Base-by-base conservation (phyloP, 23 red algal genomes). In the Gracilaria vermiculophylla region DNA sequence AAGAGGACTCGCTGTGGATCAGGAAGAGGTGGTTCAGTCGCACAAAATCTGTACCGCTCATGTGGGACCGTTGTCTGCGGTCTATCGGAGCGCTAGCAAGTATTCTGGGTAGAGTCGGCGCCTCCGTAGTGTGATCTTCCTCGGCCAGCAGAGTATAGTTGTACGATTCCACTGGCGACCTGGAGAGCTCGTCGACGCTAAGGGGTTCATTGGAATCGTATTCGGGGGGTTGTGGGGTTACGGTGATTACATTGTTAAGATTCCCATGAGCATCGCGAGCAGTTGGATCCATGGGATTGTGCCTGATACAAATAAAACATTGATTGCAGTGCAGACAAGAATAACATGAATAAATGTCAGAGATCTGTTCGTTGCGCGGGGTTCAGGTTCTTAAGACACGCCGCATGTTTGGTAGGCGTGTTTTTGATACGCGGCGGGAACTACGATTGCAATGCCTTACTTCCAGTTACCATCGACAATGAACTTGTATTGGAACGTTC, bases 401-500 rank as follows among this genome's bases (percentile, higher is more conserved):
- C 21, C 5, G 52, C 16, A 17, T 54, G n/a, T 14, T 54, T 54
- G 3, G 52, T 54, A 14, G 20, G 52, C 52, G 52, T 3, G 15
- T 17, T 17, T 3, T 3, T n/a, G n/a, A 54, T 54, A 54, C 20
- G 52, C 3, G 17, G 58, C 32, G 13, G 29, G 35, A 13, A 75
- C 43, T 31, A 33, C 1, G 69, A 51, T 34, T 79, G 75, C 28
- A 51, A 43, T 60, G 10, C 64, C 87, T 51, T 91, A 81, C 87
- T 72, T 81, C 87, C 76, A 80, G 75, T 91, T 81, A 21, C 87
- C 87, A 74, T 91, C 87, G 35, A 91, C 87, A 49, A 91, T 80
- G 56, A 91, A 91, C 62, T 91, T 91, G 76, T 69, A 91, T 45
- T 91, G 87, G 49, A 91, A 91, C 39, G 76, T 91, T 28, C 87